These are phyloP conservation scores for Neurospora sp. DNA, from an alignment of 2,329 filamentous ascomycete species.

Conservation along the genomic window DNA sequence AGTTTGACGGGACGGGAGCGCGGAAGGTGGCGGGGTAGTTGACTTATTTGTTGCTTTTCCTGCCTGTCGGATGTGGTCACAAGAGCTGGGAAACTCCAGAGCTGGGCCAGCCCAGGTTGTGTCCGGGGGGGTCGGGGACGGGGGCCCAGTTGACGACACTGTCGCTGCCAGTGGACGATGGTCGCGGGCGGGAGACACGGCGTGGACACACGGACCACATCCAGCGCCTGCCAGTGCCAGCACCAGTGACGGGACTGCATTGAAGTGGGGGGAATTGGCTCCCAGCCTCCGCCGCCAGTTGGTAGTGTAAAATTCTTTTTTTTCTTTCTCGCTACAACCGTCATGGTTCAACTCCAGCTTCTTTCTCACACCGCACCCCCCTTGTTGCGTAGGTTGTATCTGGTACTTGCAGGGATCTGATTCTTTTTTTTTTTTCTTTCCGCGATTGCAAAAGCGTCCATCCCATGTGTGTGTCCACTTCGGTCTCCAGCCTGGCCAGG, in stretches of 20 bases:
- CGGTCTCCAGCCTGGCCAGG: not conserved
- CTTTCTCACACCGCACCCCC: not conserved
- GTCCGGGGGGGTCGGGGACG: not conserved
- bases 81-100: not conserved
- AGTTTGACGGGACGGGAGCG: not conserved
- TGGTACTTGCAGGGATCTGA: not conserved
- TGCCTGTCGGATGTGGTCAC: not conserved
- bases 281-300: not conserved
- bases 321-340: not conserved
- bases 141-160: not conserved
- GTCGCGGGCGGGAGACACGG: not conserved
- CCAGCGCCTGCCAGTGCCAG: not conserved
- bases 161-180: not conserved
- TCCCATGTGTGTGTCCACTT: not conserved
- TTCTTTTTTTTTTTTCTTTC: not conserved
- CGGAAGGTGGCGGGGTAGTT: not conserved
- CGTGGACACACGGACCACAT: not conserved
- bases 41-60: not conserved
- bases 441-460: not conserved
- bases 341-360: not conserved
- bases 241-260: not conserved
- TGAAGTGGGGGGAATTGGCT: not conserved
- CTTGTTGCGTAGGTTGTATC: not conserved
- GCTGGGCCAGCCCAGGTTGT: not conserved
- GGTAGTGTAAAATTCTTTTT: not conserved